Evolutionary conservation across 179 eudicot species (phyloP), one percentile per base, ranked within the genome.

Genomic region (Nepenthes alata): DNA sequence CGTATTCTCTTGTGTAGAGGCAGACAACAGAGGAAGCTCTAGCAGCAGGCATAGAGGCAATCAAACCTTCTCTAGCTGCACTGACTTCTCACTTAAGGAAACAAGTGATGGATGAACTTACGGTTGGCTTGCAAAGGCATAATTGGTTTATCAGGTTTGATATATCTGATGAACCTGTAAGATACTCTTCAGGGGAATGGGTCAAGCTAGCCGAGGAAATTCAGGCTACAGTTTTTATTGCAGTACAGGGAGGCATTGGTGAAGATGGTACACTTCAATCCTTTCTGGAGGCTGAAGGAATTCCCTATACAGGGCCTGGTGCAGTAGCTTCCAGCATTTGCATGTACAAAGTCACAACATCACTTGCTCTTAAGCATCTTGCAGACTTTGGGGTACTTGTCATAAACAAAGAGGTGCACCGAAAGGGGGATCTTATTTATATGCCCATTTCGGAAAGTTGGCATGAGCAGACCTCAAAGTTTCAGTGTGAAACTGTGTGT

Each of bases 171-270:
- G 93, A 84, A 80, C 93, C 95, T 53, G 75, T 75, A 34, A 79
- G 67, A 61, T 81, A 77, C 59, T 72, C 88, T 49, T 70, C 85
- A 49, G 64, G 72, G 61, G 74, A 88, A 62, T 90, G 95, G 93
- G 76, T 90, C 83, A 76, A 74, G 62, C 78, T 70, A 55, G 90
- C 89, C 56, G 87, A 88, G 77, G 81, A 87, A 67, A 74, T 65
- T 60, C 71, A 81, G 52, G 97, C 97, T 25, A 80, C 86, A 58
- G 86, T 88, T 63, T 90, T 87, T 63, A 89, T 90, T 77, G 95
- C 97, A 81, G 97, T 88, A 69, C 97, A 90, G 74, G 97, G 97
- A 70, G 89, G 95, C 65, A 87, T 88, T 71, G 97, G 97, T n/a
- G 97, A 90, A 79, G 82, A 87, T 73, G 95, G 97, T 58, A 85